phyloP scores from a whole-genome alignment of 805 yeast species.

The Zygosaccharomyces siamensis region DNA sequence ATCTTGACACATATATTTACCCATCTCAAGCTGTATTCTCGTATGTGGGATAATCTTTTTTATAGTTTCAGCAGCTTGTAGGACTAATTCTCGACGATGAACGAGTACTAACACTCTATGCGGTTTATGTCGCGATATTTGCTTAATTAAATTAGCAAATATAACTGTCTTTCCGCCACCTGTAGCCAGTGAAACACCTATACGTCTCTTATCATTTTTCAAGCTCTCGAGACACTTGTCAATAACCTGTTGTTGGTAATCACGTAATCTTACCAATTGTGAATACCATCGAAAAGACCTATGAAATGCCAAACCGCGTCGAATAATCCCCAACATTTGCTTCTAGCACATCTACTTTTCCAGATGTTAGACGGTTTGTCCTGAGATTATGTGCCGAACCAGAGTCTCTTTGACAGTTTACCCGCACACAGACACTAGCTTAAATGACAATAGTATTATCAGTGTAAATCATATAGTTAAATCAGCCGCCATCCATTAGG shows the following conservation, averaged over 20 bases:
- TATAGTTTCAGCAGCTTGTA: slow-evolving; percentile 59
- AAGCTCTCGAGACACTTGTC: slow-evolving; percentile 48
- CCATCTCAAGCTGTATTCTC: slow-evolving; percentile 67
- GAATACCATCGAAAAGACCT: slow-evolving; percentile 5
- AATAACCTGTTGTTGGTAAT: slow-evolving; percentile 72
- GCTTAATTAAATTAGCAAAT: slow-evolving; percentile 53
- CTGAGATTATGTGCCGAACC: not conserved
- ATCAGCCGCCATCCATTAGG: too few species aligned
- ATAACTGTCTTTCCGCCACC: slow-evolving; percentile 94
- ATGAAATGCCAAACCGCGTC: not conserved
- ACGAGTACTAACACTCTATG: slow-evolving; percentile 55
- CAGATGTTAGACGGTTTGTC: not conserved
- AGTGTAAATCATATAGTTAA: not conserved
- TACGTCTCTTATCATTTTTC: slow-evolving; percentile 42
- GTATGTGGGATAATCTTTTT: slow-evolving; percentile 44
- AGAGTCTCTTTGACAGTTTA: not conserved
- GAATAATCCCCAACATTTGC: not conserved
- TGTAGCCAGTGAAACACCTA: slow-evolving; percentile 84
- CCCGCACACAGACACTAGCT: not conserved
- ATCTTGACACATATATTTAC: slow-evolving; percentile 35
- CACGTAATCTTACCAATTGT: slow-evolving; percentile 32
- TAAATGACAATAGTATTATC: not conserved
- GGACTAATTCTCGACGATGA: slow-evolving; percentile 73
- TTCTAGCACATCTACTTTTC: too few species aligned
- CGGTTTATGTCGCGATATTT: slow-evolving; percentile 15